phyloP scores from a whole-genome alignment of 2,329 filamentous ascomycete species.

The Thermoascus crustaceus region DNA sequence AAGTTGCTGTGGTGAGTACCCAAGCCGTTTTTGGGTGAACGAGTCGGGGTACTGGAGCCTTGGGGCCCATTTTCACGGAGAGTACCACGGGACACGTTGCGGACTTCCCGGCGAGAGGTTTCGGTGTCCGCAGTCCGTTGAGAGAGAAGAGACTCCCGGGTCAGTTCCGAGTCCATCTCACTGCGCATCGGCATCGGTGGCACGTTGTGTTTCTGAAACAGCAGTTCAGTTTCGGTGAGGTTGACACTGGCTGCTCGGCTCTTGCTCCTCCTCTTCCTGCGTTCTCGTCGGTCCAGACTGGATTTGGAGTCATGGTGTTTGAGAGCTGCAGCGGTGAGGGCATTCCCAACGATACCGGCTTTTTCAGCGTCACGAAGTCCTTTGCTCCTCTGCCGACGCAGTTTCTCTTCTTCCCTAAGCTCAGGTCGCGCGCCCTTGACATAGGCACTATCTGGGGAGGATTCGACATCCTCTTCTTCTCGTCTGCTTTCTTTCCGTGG shows the following conservation, averaged over 20 bases:
- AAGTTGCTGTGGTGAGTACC: slow-evolving; percentile 58
- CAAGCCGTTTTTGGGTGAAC: slow-evolving; percentile 43
- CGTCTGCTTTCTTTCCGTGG: slow-evolving; percentile 46
- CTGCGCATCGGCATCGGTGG: slow-evolving; percentile 85
- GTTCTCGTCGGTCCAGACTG: slow-evolving; percentile 40
- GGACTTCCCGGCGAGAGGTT: slow-evolving; percentile 58
- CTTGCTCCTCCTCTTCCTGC: slow-evolving; percentile 39
- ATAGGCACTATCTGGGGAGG: slow-evolving; percentile 36
- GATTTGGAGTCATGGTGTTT: slow-evolving; percentile 58
- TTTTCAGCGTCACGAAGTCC: slow-evolving; percentile 48
- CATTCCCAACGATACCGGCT: slow-evolving; percentile 47
- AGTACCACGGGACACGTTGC: slow-evolving; percentile 55
- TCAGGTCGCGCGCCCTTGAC: slow-evolving; percentile 41
- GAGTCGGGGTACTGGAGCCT: slow-evolving; percentile 54
- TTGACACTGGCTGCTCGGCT: slow-evolving; percentile 45
- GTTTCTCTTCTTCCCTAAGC: slow-evolving; percentile 43
- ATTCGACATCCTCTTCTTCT: slow-evolving; percentile 43
- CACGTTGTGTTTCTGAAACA: slow-evolving; percentile 49
- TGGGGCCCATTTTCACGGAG: slow-evolving; percentile 48
- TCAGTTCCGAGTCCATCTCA: slow-evolving; percentile 78
- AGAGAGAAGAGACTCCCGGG: slow-evolving; percentile 77
- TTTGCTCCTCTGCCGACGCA: slow-evolving; percentile 48
- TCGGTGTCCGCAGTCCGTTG: slow-evolving; percentile 66
- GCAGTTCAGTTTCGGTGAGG: slow-evolving; percentile 48
- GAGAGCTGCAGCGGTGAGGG: slow-evolving; percentile 55